phyloP scores from a whole-genome alignment of 352 stramenopile species.

The Globisporangium paddicum region DNA sequence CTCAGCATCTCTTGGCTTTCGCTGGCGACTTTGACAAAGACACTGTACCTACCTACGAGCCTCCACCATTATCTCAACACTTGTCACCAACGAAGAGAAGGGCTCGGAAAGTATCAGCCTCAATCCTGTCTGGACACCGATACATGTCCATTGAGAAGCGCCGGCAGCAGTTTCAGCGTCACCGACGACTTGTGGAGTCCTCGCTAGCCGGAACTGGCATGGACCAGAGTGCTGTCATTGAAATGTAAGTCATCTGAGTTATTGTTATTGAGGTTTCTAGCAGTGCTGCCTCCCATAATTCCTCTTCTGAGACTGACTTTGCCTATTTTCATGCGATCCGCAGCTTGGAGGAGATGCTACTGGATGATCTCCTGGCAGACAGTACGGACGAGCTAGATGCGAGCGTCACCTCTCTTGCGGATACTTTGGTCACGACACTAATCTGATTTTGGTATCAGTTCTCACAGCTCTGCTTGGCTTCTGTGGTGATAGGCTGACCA shows the following conservation, averaged over 20 bases:
- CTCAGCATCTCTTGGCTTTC: not conserved
- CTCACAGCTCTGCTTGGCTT: not conserved
- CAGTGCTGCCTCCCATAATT: not conserved
- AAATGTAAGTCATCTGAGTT: slow-evolving; percentile 36
- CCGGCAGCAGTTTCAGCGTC: slow-evolving; percentile 39
- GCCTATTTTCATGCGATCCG: not conserved
- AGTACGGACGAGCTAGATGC: slow-evolving; percentile 22
- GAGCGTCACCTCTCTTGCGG: slow-evolving; percentile 22
- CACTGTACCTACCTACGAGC: no score
- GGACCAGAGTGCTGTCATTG: slow-evolving; percentile 51
- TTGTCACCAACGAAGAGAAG: slow-evolving; percentile 11
- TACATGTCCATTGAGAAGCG: slow-evolving; percentile 39
- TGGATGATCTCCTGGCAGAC: slow-evolving; percentile 31
- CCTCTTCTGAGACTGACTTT: not conserved
- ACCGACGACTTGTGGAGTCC: slow-evolving; percentile 49
- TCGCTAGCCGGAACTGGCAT: slow-evolving; percentile 52
- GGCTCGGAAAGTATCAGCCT: slow-evolving; percentile 15
- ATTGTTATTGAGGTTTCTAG: no score
- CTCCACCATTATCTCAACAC: slow-evolving; percentile 2
- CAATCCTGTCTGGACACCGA: slow-evolving; percentile 12
- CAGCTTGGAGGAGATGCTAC: slow-evolving; percentile 29
- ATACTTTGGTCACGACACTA: slow-evolving; percentile 23
- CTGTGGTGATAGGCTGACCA: not conserved
- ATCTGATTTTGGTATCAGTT: slow-evolving; percentile 6
- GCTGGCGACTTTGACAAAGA: not conserved